Evolutionary conservation across 2,329 filamentous ascomycete genomes (phyloP).

Genomic region (Knoxdaviesia capensis): DNA sequence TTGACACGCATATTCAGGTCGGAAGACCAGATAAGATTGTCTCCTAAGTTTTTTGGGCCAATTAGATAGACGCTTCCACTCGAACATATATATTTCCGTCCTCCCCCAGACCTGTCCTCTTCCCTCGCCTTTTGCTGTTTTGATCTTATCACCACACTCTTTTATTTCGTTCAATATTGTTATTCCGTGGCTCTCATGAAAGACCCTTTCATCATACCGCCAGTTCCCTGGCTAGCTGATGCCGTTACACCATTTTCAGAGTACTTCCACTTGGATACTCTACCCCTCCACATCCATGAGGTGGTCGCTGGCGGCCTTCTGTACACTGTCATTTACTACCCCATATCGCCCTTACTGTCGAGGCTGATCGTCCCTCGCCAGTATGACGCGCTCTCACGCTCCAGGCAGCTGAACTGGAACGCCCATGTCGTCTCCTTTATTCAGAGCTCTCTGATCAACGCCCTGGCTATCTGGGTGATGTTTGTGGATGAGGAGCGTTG

Average conservation of each 20-base stretch:
- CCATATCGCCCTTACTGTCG: conserved; percentile 49
- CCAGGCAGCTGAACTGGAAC: conserved; percentile 58
- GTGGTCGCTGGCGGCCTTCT: conserved; percentile 42
- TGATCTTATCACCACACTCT: no score
- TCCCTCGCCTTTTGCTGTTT: no score
- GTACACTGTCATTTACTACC: conserved; percentile 48
- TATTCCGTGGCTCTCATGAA: conserved; percentile 29
- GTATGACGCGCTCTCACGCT: conserved; percentile 44
- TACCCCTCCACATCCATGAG: conserved; percentile 64
- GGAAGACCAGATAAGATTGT: no score
- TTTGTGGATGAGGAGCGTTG: conserved; percentile 44
- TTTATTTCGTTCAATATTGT: no score
- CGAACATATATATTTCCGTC: no score
- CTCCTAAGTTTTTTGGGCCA: no score
- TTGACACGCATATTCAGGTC: no score
- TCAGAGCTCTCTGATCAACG: conserved; percentile 54
- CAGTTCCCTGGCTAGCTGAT: conserved; percentile 33
- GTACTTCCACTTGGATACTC: conserved; percentile 37
- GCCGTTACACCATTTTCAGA: conserved; percentile 45
- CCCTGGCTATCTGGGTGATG: conserved; percentile 56
- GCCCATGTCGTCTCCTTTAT: conserved; percentile 70
- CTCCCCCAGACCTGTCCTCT: no score
- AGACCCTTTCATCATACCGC: conserved; percentile 49
- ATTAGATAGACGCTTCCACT: no score
- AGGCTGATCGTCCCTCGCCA: conserved; percentile 36